Evolutionary conservation across 345 rosid genomes (phyloP).

Genomic region (Schrenkiella parvula): DNA sequence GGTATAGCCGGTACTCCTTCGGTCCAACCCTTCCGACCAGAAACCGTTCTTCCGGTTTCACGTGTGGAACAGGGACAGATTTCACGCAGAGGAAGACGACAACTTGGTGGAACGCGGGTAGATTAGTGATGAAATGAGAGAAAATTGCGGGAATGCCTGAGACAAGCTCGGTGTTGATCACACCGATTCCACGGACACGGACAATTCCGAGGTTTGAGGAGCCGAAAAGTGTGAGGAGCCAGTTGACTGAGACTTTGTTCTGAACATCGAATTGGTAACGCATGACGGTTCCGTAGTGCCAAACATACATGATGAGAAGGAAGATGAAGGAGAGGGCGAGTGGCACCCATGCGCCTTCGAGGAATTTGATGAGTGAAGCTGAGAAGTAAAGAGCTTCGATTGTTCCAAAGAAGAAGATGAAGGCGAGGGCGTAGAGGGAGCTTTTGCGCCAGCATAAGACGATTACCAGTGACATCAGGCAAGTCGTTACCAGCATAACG

Average conservation of each 20-base stretch:
- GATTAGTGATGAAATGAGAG: slow-evolving; percentile 97
- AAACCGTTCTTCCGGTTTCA: slow-evolving; percentile 84
- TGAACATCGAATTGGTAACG: slow-evolving; percentile 88
- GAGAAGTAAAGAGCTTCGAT: slow-evolving; percentile 92
- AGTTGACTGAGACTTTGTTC: slow-evolving; percentile 83
- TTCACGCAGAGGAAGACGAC: slow-evolving; percentile 89
- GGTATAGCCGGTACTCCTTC: slow-evolving; percentile 66
- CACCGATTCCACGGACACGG: slow-evolving; percentile 83
- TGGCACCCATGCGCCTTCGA: slow-evolving; percentile 98
- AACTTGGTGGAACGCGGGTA: slow-evolving; percentile 98
- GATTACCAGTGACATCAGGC: slow-evolving; percentile 86
- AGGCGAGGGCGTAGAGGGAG: slow-evolving; percentile 55
- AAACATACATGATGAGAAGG: slow-evolving; percentile 66
- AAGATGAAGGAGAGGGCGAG: slow-evolving; percentile 70
- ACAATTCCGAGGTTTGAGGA: slow-evolving; percentile 85
- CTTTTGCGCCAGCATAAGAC: slow-evolving; percentile 90
- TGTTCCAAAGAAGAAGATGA: slow-evolving; percentile 75
- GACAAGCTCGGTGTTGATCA: slow-evolving; percentile 89
- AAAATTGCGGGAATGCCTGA: slow-evolving; percentile 93
- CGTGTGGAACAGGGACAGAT: slow-evolving; percentile 94
- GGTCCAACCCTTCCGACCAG: slow-evolving; percentile 89
- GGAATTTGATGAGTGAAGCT: slow-evolving; percentile 94
- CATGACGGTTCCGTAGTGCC: slow-evolving; percentile 94
- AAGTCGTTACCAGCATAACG: slow-evolving; percentile 94
- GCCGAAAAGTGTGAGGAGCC: slow-evolving; percentile 64